A percentile compares a stretch with the other conserved stretches of the same genome.
These are phyloP conservation scores for Capsicum baccatum DNA, from an alignment of 257 asterid species.

Conservation along the genomic window DNA sequence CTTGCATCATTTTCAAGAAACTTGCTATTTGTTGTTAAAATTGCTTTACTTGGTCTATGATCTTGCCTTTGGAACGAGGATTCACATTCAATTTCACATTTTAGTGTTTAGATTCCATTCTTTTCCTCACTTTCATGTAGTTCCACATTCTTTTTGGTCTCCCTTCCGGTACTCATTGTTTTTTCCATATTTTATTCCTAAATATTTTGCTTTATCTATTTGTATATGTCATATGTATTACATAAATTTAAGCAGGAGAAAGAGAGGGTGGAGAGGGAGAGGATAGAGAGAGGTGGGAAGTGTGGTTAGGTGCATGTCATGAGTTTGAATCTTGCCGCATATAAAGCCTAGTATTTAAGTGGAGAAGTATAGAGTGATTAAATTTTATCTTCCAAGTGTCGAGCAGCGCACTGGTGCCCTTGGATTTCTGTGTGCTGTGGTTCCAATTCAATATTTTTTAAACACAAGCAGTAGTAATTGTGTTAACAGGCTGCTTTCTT, in stretches of 20 bases:
- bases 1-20: not conserved
- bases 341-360: not conserved
- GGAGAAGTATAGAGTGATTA: not conserved
- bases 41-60: conserved; percentile 3
- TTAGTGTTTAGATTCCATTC: not conserved
- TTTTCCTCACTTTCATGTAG: not conserved
- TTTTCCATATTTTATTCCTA: not conserved
- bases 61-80: not conserved
- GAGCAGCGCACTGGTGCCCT: not conserved
- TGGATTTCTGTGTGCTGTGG: not conserved
- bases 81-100: not conserved
- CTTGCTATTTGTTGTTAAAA: not conserved
- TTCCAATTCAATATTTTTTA: not conserved
- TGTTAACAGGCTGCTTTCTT: not conserved
- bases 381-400: not conserved
- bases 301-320: no score
- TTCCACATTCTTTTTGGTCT: not conserved
- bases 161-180: not conserved
- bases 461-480: not conserved
- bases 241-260: not conserved
- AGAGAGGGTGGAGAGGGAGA: no score
- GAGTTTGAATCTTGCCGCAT: not conserved
- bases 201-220: not conserved
- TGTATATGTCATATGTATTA: not conserved
- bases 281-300: no score